Evolutionary conservation across 495 filamentous ascomycete species (phyloP).

Genomic region (Trichoderma reesei): DNA sequence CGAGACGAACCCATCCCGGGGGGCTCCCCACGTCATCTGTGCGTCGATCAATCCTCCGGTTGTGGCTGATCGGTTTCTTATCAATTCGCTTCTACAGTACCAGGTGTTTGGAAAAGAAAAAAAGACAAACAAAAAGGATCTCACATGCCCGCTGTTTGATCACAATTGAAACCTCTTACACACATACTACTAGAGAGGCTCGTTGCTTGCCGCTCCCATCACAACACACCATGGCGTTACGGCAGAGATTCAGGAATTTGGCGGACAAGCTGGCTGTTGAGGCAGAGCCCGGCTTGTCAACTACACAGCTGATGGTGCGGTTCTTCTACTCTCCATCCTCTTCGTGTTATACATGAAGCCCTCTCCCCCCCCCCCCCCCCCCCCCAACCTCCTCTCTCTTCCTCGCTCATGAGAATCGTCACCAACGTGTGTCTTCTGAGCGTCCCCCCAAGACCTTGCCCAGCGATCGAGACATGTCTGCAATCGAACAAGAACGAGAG

Average conservation of each 20-base stretch:
- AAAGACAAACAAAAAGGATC: not conserved
- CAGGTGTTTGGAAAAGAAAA: not conserved
- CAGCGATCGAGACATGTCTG: no score
- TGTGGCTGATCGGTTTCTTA: not conserved
- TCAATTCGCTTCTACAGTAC: no score
- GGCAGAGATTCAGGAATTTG: slow-evolving; percentile 14
- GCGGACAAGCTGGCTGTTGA: slow-evolving; percentile 57
- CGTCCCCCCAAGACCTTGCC: not conserved
- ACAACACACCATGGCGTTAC: not conserved
- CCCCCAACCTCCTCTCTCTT: not conserved
- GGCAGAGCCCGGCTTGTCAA: slow-evolving; percentile 68
- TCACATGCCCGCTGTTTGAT: not conserved
- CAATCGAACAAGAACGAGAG: not conserved
- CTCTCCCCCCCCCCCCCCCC: no score
- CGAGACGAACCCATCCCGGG: not conserved
- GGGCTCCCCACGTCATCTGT: not conserved
- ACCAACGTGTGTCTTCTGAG: not conserved
- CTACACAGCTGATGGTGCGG: slow-evolving; percentile 66
- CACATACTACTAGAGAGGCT: not conserved
- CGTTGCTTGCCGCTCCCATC: not conserved
- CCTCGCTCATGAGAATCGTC: slow-evolving; percentile 1
- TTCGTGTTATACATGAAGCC: not conserved
- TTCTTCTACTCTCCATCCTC: slow-evolving; percentile 9
- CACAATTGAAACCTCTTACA: not conserved
- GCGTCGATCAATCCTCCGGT: not conserved